These are phyloP conservation scores for Sugiyamaella qingdaonensis DNA, from an alignment of 805 yeast species.

Conservation along the genomic window DNA sequence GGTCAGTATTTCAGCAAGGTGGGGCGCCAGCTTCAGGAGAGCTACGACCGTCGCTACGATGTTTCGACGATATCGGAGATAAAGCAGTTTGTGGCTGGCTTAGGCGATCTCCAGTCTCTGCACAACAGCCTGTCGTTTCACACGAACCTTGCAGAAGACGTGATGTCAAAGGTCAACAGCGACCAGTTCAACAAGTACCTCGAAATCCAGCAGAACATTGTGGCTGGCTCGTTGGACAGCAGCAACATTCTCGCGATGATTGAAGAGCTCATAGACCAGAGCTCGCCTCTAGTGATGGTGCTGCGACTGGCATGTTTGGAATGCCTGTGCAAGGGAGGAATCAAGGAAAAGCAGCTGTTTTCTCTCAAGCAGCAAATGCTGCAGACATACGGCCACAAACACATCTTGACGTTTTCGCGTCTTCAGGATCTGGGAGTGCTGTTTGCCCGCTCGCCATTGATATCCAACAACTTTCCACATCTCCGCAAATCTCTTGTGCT, in stretches of 20 bases:
- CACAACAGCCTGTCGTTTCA: conserved; percentile 70
- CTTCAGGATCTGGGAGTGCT: conserved; percentile 48
- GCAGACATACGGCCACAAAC: conserved; percentile 60
- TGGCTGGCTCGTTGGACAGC: conserved; percentile 47
- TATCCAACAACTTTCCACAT: conserved; percentile 36
- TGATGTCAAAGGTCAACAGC: conserved; percentile 46
- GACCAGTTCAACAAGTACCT: conserved; percentile 28
- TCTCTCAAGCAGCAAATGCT: conserved; percentile 51
- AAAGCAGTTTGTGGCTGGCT: conserved; percentile 63
- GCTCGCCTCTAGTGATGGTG: conserved; percentile 40
- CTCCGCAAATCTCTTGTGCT: conserved; percentile 41
- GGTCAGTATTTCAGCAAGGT: conserved; percentile 66
- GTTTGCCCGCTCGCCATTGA: conserved; percentile 31
- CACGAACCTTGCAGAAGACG: conserved; percentile 65
- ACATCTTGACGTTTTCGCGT: conserved; percentile 44
- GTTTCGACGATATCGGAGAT: conserved; percentile 62
- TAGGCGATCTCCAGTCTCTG: conserved; percentile 60
- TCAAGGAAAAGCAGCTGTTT: conserved; percentile 60
- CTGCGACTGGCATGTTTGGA: conserved; percentile 55
- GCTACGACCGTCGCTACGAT: conserved; percentile 56
- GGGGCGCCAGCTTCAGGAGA: conserved; percentile 67
- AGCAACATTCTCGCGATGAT: conserved; percentile 39
- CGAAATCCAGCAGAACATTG: conserved; percentile 52
- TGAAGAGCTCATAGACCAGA: conserved; percentile 48
- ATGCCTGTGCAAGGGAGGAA: conserved; percentile 62